These are phyloP conservation scores for Fomitopsis serialis DNA, from an alignment of 768 basidiomycete genomes.

Conservation along the genomic window DNA sequence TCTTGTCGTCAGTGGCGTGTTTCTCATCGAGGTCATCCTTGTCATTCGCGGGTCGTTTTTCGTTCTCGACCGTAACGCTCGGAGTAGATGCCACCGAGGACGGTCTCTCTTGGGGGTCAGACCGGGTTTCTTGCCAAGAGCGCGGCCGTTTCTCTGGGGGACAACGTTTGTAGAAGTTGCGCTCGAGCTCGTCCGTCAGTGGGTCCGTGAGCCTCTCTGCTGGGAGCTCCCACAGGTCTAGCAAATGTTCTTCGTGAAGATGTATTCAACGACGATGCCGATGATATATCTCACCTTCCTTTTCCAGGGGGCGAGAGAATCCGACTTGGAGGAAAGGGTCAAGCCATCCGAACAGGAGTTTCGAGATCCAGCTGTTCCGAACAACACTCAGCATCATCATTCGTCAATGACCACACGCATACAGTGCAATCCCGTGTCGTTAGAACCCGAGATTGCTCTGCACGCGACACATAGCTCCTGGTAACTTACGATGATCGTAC, in stretches of 20 bases:
- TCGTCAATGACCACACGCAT: neutral
- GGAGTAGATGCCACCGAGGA: neutral
- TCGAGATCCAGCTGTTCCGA: slow-evolving; percentile 35
- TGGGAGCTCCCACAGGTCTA: slow-evolving; percentile 54
- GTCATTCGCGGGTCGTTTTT: neutral
- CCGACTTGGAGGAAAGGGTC: slow-evolving; percentile 50
- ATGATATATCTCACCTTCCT: slow-evolving; percentile 37
- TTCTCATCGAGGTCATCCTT: neutral
- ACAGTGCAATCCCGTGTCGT: too few relatives aligned
- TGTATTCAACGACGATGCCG: neutral
- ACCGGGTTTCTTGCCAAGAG: slow-evolving; percentile 4
- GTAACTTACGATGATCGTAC: slow-evolving; percentile 24
- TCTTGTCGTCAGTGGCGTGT: slow-evolving; percentile 5
- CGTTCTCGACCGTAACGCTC: neutral
- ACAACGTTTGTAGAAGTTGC: slow-evolving; percentile 44
- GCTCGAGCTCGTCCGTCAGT: slow-evolving; percentile 38
- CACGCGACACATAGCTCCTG: too few relatives aligned
- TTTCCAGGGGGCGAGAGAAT: slow-evolving; percentile 50
- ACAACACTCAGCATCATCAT: neutral
- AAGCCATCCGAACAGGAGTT: slow-evolving; percentile 49
- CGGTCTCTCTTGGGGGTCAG: neutral
- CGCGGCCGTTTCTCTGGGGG: slow-evolving; percentile 41
- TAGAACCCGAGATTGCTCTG: neutral
- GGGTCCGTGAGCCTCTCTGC: slow-evolving; percentile 28
- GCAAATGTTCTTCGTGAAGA: neutral